Base-by-base conservation (phyloP, 805 yeast genomes). In the Pichia cabralensis region DNA sequence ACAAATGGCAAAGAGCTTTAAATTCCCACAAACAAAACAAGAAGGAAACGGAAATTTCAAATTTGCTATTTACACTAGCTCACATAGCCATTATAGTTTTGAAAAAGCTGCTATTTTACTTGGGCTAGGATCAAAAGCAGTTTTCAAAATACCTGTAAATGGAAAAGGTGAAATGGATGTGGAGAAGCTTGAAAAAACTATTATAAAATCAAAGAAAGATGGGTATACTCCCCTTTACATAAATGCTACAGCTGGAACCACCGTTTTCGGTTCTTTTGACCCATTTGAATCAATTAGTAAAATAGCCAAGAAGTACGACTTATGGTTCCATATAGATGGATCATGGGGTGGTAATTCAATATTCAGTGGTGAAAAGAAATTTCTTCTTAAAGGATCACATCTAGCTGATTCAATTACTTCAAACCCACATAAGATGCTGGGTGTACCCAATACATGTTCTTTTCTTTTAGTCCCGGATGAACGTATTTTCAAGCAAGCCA, bases 321-420 rank as follows among this genome's bases (percentile, higher is more conserved):
- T 74, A 7, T 84, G 94, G 89, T 69, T 80, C 50, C 95, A 83
- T 53, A 71, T 83, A 26, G 95, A 83, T 56, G 95, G 92, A 1
- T 80, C 92, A 6, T 82, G 94, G 94, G 95, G 95, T 22, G 95
- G 89, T 8, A 84, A 84, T 47, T 76, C 80, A 8, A 65, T 81
- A 0, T 84, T 83, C 59, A 75, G 84, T 27, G 45, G 53, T 0
- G 59, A 44, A 9, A 71, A 74, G 35, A 54, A 49, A 27, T 30
- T 54, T 36, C 66, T 68, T 44, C 54, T 83, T 40, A 50, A 55
- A 13, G 95, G 95, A 2, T 53, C 70, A 22, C 69, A 79, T 27
- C 50, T 65, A 15, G 94, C 92, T 1, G 72, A 83, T 54, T 78
- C 88, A 9, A 65, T 83, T 36, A 83, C 95, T 2, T 69, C 75